Evolutionary conservation across 495 filamentous ascomycete species (phyloP), one percentile per base, ranked within the genome.

Genomic region (Cercophora newfieldiana): DNA sequence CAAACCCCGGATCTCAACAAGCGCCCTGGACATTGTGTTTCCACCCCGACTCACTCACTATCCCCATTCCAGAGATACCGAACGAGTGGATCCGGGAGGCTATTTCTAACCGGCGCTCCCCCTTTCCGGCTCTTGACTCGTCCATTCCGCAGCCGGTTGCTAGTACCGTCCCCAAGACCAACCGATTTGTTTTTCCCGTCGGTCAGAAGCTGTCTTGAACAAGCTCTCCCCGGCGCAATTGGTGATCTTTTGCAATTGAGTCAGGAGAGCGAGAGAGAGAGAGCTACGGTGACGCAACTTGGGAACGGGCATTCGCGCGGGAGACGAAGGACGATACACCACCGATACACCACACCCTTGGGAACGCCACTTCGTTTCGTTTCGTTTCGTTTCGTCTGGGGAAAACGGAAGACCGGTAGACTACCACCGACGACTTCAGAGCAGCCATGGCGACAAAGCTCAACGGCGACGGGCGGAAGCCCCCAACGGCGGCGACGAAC

Each of bases 401-500:
- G 57, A 29, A n/a, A 60, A 44, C 37, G 37, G 37, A 33, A 44
- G 21, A 31, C 18, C 31, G 57, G 8, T 29, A 21, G 21, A 16
- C 4, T 22, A 58, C 53, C 19, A 30, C 59, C 50, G 53, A 64
- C 53, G 62, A 62, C 50, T 66, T 55, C 62, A 63, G 44, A 48
- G 55, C 28, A 66, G 59, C 59, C 28, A 82, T 82, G 79, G 76
- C 78, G 63, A 75, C 75, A 24, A 81, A 77, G 61, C 73, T 76
- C 26, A 83, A 84, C 71, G 87, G 87, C 62, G 86, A 90, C 74
- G 87, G 88, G 77, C 93, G 89, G 78, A 87, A 91, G 83, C 89
- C 90, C 71, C 84, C 94, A 47, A 92, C 93, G 33, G 90, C 90
- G 65, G 93, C 95, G 30, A 94, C 92, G 16, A 97, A 98, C 76